Conservation (phyloP, 139 green algal species). For the Chlamydomonas eustigma region DNA sequence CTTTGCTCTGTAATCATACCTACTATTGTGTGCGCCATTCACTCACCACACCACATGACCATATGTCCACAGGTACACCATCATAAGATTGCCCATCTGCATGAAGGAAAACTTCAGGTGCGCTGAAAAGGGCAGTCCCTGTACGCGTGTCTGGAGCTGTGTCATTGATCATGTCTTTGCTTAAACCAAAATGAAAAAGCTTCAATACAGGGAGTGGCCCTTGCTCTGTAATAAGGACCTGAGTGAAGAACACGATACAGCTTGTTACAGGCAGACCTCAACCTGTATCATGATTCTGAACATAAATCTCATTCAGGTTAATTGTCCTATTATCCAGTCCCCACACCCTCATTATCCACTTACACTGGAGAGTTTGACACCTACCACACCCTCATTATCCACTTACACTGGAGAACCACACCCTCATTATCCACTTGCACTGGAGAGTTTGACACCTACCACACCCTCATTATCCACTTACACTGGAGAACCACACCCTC, state of each 20-base stretch:
- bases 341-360: no score
- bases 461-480: no score
- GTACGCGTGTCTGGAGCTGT: conserved; percentile 30
- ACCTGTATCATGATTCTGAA: no score
- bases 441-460: no score
- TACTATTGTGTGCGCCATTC: neutral
- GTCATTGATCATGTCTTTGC: conserved; percentile 42
- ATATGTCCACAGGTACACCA: conserved; percentile 45
- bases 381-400: no score
- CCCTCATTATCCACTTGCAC: no score
- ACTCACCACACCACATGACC: conserved; percentile 48
- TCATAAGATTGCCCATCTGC: conserved; percentile 21
- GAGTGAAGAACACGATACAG: neutral
- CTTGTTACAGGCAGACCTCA: neutral
- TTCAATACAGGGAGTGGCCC: conserved; percentile 74
- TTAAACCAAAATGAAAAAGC: conserved; percentile 90
- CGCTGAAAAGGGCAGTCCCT: conserved; percentile 39
- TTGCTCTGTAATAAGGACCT: neutral
- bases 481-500: no score
- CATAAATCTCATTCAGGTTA: no score
- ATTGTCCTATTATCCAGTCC: no score
- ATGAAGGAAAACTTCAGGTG: conserved; percentile 41
- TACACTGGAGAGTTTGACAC: no score
- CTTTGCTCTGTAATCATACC: no score
- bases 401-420: no score